phyloP scores from a whole-genome alignment of 805 yeast genomes.

The Candida ficus region DNA sequence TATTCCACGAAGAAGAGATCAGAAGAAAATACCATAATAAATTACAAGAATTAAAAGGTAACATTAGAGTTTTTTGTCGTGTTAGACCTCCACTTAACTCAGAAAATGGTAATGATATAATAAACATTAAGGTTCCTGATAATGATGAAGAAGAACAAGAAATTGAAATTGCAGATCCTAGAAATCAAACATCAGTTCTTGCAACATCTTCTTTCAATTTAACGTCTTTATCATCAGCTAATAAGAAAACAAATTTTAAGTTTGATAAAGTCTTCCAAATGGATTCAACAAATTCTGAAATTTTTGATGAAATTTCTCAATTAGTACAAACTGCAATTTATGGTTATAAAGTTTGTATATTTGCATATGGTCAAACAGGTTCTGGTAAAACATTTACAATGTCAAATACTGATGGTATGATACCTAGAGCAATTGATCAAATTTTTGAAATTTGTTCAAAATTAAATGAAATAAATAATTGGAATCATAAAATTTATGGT shows the following conservation, averaged over 20 bases:
- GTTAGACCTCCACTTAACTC: conserved; percentile 52
- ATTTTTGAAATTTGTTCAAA: conserved; percentile 55
- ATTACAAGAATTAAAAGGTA: conserved; percentile 85
- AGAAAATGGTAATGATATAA: conserved; percentile 21
- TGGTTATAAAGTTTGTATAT: conserved; percentile 88
- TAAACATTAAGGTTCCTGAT: conserved; percentile 29
- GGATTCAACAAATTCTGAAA: conserved; percentile 46
- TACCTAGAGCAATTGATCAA: conserved; percentile 67
- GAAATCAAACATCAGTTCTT: conserved; percentile 1
- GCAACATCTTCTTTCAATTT: conserved; percentile 1
- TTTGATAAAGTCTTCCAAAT: conserved; percentile 78
- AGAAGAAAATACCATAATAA: conserved; percentile 66
- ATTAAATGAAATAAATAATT: conserved; percentile 44
- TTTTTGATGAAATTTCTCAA: conserved; percentile 84
- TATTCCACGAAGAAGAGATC: conserved; percentile 45
- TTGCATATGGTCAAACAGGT: conserved; percentile 97
- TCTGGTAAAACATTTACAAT: conserved; percentile 94
- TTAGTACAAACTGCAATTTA: conserved; percentile 80
- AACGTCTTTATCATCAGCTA: neutral
- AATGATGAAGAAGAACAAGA: conserved; percentile 25
- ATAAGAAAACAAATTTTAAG: conserved; percentile 37
- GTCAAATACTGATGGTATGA: conserved; percentile 75
- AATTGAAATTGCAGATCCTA: conserved; percentile 17
- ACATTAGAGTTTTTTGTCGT: conserved; percentile 86
- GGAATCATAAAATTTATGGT: conserved; percentile 60